Percentiles rank a stretch among this genome's conserved stretches.
These are phyloP conservation scores for Auriscalpium orientale DNA, from an alignment of 768 basidiomycete species.

Conservation along the genomic window DNA sequence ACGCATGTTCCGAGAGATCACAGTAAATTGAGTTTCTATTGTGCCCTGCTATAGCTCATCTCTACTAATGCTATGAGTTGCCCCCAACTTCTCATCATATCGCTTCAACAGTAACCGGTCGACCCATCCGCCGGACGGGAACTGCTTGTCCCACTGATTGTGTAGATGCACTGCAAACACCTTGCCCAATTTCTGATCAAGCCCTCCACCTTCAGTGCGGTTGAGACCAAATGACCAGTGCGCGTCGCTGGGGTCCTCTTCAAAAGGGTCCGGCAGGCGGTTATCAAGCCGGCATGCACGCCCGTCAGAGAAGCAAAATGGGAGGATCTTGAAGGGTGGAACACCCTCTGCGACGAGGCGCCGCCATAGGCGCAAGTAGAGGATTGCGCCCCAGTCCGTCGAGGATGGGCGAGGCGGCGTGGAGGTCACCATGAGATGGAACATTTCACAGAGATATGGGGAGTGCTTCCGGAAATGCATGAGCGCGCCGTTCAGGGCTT, in stretches of 20 bases:
- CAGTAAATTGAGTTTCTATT: not conserved
- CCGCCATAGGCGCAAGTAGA: conserved; percentile 90
- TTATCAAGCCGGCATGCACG: conserved; percentile 90
- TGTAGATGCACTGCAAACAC: conserved; percentile 90
- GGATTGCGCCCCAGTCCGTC: conserved; percentile 90
- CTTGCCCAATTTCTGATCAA: conserved; percentile 55
- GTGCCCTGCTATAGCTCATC: too few relatives aligned
- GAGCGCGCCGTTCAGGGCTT: conserved; percentile 76
- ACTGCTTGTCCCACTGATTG: conserved; percentile 92
- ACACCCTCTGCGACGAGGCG: conserved; percentile 67
- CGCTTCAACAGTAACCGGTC: conserved; percentile 63
- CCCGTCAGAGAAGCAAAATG: conserved; percentile 92
- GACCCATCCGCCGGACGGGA: conserved; percentile 82
- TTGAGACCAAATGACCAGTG: conserved; percentile 65
- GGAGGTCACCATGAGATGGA: conserved; percentile 68
- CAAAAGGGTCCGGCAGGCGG: conserved; percentile 88
- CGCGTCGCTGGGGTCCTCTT: conserved; percentile 28
- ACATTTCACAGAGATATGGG: conserved; percentile 95
- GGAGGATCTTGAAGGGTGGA: conserved; percentile 86
- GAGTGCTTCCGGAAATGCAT: conserved; percentile 91
- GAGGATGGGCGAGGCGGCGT: conserved; percentile 66
- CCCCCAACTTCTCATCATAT: conserved; percentile 39
- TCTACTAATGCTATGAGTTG: too few relatives aligned
- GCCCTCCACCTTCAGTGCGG: conserved; percentile 50
- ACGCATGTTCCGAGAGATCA: not conserved